Evolutionary conservation across 495 filamentous ascomycete genomes (phyloP), one percentile per base, ranked within the genome.

Genomic region (Chaetomium fimeti): DNA sequence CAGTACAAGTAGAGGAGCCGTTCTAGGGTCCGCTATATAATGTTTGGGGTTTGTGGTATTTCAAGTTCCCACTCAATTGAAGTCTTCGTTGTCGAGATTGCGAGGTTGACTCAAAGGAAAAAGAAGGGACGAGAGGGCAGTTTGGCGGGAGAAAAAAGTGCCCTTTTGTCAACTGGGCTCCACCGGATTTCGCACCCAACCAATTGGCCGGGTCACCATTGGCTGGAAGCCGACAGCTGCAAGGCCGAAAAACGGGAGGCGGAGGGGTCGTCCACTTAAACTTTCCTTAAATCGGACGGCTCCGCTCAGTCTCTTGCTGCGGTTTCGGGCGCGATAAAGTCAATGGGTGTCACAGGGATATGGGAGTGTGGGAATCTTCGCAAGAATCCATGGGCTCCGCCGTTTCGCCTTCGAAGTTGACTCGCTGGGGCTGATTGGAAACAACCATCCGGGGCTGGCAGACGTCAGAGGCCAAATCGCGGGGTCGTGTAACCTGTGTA

Each of bases 161-260:
- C 25, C 22, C 2, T 47, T 62, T 65, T 57, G 60, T 61, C 61
- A 54, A 25, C 57, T 62, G 57, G 61, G 56, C 27, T 40, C 63
- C 62, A 59, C 58, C 54, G 52, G 40, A 20, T 49, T 64, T 65
- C 60, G 57, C 38, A 13, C 3, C 47, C 11, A 15, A 18, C 60
- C 58, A 45, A 62, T 68, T 68, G 66, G 62, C 52, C 3, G 15
- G 15, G 40, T 47, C 20, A 25, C 47, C 62, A 68, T 65, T 68
- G 66, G 66, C 24, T 22, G 27, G 55, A 12, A n/a, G 6, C 24
- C 58, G 24, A 22, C 52, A 32, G 28, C 1, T 1, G 0, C 47
- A 38, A 20, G 57, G 59, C 64, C 64, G 64, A 66, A 47, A 61
- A 38, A 57, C 58, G 58, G 64, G 49, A n/a, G 38, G 16, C 43